Evolutionary conservation across 352 stramenopile genomes (phyloP), one percentile per base, ranked within the genome.

Genomic region (Aphanomyces stellatus): DNA sequence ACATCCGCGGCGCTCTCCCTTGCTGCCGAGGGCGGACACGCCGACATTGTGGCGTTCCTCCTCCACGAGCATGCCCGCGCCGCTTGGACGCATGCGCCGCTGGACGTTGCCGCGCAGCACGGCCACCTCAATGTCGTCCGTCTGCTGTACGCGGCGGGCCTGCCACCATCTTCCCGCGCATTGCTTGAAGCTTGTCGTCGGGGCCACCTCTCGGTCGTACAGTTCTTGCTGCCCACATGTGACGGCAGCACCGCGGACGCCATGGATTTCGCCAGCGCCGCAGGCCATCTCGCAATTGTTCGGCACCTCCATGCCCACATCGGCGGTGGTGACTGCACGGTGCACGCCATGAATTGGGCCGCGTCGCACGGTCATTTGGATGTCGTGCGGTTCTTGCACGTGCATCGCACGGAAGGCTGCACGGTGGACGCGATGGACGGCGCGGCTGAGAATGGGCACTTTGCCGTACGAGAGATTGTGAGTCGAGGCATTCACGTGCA

Each of bases 331-430:
- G 10, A 27, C 31, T 41, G 19, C 11, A 3, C 53, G 11, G 24
- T 25, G 10, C 51, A 62, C 31, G 53, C 53, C 17, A 62, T 62
- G 53, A 27, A 62, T n/a, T 62, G 35, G 31, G 27, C 19, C 13
- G 53, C 53, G 10, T n/a, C 19, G 24, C 10, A 62, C 11, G 49
- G 49, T 19, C 49, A 56, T 56, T 22, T 56, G 11, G 22, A 56
- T 56, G 49, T 37, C 49, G 49, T 56, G 13, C 11, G 13, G 1
- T 2, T 27, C 30, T 19, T 56, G 11, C 25, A 56, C n/a, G 11
- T 11, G n/a, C 19, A 22, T 56, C 11, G 49, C 15, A 25, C 53
- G 2, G 53, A 10, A 62, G n/a, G n/a, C n/a, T 62, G 53, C 35
- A 62, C 53, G 13, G 24, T 27, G 13, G 10, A 41, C 13, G 53